These are phyloP conservation scores for Arthromyces matolae DNA, from an alignment of 768 basidiomycete species.

Conservation along the genomic window DNA sequence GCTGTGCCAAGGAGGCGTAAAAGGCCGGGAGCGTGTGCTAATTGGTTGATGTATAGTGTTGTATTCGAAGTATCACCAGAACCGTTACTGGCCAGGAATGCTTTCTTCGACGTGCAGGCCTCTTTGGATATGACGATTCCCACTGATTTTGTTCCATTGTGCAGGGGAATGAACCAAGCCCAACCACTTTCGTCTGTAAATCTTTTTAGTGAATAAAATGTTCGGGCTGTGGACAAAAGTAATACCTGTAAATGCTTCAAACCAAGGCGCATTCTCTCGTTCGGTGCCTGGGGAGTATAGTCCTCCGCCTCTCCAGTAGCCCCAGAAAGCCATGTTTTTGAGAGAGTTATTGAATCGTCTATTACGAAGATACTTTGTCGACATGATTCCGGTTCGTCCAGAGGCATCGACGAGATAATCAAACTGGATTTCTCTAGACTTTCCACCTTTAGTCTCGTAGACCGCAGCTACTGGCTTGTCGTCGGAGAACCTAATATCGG, in stretches of 20 bases:
- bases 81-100: constrained; percentile 6
- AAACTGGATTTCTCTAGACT: constrained; percentile 43
- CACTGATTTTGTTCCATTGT: constrained; percentile 45
- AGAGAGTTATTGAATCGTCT: constrained; percentile 49
- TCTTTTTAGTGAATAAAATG: background rate
- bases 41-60: constrained; percentile 34
- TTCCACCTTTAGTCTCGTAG: constrained; percentile 13
- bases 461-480: constrained; percentile 5
- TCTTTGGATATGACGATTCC: constrained; percentile 47
- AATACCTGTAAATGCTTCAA: constrained; percentile 54
- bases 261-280: constrained; percentile 45
- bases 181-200: constrained; percentile 49
- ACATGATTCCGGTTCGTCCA: constrained; percentile 57
- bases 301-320: constrained; percentile 54
- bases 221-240: background rate
- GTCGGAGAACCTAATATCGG: constrained; percentile 40
- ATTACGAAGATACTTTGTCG: constrained; percentile 55
- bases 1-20: background rate
- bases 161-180: constrained; percentile 55
- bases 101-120: constrained; percentile 30
- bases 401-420: constrained; percentile 62
- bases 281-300: constrained; percentile 39
- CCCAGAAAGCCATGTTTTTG: constrained; percentile 63
- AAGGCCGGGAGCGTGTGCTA: background rate
- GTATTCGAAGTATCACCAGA: constrained; percentile 20